Evolutionary conservation across 1,139 yeast species (phyloP).

Genomic region (Hemisphaericaspora subhashii): DNA sequence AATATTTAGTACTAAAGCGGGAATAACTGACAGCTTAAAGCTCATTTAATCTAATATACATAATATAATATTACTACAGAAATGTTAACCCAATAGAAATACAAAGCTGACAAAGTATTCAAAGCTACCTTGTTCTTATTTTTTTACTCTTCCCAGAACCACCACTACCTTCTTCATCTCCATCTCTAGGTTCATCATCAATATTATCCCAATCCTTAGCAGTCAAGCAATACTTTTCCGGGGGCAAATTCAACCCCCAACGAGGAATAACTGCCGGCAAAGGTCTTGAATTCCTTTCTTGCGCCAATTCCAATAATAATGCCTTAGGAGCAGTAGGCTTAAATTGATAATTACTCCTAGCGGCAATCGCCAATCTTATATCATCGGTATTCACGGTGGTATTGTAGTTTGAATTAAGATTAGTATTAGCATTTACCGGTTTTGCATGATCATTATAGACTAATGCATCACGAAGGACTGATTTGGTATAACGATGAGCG

Average conservation of each 20-base stretch:
- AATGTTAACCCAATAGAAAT: too few species aligned
- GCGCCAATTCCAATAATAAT: constrained; percentile 82
- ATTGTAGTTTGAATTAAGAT: constrained; percentile 37
- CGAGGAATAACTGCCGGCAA: constrained; percentile 90
- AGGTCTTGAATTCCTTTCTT: constrained; percentile 84
- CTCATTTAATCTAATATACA: too few species aligned
- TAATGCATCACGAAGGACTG: constrained; percentile 85
- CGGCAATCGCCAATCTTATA: constrained; percentile 86
- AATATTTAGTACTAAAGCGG: too few species aligned
- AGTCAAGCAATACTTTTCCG: constrained; percentile 93
- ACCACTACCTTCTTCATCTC: too few species aligned
- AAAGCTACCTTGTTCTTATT: neutral
- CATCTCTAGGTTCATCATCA: constrained; percentile 33
- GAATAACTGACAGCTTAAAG: too few species aligned
- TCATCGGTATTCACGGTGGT: constrained; percentile 79
- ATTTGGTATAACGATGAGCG: constrained; percentile 85
- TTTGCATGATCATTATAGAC: constrained; percentile 82
- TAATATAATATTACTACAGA: neutral
- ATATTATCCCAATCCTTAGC: constrained; percentile 68
- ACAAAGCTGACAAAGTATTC: neutral
- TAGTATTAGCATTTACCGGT: constrained; percentile 31
- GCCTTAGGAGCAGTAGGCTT: constrained; percentile 96
- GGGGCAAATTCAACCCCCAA: constrained; percentile 94
- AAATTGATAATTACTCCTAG: constrained; percentile 91
- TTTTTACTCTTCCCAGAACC: constrained; percentile 3